These are phyloP conservation scores for Dictyostelium discoideum DNA, from an alignment of 78 protist genomes.

Conservation along the genomic window DNA sequence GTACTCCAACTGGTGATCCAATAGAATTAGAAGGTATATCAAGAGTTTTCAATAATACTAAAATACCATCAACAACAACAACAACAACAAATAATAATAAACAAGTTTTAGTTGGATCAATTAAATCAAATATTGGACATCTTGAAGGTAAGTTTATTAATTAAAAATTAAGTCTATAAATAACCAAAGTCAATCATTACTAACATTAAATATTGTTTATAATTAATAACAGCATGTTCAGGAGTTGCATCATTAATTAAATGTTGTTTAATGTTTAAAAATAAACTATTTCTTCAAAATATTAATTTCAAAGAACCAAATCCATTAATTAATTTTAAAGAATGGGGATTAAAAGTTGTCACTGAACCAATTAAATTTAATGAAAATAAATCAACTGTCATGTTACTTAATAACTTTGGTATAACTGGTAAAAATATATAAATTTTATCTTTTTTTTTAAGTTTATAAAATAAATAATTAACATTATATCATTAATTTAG, in stretches of 20 bases:
- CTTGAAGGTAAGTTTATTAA: neutral
- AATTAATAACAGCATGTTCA: constrained; percentile 14
- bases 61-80: no score
- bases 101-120: neutral
- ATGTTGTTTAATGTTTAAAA: constrained; percentile 52
- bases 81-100: neutral
- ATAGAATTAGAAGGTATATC: constrained; percentile 53
- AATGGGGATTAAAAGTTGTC: constrained; percentile 56
- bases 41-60: neutral
- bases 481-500: neutral
- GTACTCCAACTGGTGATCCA: constrained; percentile 87
- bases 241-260: constrained; percentile 39
- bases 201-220: neutral
- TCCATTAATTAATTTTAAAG: constrained; percentile 51
- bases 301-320: constrained; percentile 62
- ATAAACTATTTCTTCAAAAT: constrained; percentile 37
- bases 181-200: neutral
- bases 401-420: constrained; percentile 83
- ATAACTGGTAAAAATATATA: constrained; percentile 53
- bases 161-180: neutral
- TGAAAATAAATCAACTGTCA: neutral
- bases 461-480: no score
- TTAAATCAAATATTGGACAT: neutral
- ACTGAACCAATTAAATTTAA: constrained; percentile 22
- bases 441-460: no score